Conservation (phyloP, 2,329 filamentous ascomycete genomes). For the Mycocentrospora acerina region DNA sequence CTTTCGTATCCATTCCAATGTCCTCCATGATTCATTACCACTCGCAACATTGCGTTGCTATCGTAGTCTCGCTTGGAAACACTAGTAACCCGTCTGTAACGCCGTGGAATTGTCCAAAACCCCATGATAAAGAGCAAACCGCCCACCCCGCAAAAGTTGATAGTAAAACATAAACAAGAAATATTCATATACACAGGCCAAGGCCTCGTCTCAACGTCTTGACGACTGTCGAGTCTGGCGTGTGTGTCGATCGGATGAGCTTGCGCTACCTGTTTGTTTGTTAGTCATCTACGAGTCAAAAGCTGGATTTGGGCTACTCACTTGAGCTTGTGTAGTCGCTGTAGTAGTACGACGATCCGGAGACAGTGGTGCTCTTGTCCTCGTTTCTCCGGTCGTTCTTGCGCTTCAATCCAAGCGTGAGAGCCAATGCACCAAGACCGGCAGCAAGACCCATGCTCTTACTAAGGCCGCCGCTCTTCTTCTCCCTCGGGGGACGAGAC, state of each 20-base stretch:
- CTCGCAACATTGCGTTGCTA: not conserved
- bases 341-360: constrained; percentile 43
- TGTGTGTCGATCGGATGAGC: constrained; percentile 46
- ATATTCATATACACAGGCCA: constrained; percentile 1
- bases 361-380: constrained; percentile 47
- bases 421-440: constrained; percentile 47
- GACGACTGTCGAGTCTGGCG: constrained; percentile 43
- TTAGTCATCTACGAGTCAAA: constrained; percentile 15
- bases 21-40: constrained; percentile 3
- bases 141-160: constrained; percentile 8
- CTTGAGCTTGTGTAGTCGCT: constrained; percentile 52
- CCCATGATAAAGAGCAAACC: constrained; percentile 15
- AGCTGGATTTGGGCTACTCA: constrained; percentile 35
- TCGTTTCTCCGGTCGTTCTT: constrained; percentile 43
- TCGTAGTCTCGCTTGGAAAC: too few relatives aligned
- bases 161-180: constrained; percentile 16
- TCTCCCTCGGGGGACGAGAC: constrained; percentile 33
- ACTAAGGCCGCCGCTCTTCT: constrained; percentile 35
- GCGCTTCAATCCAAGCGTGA: constrained; percentile 49
- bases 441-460: constrained; percentile 43
- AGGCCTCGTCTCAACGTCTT: constrained; percentile 18
- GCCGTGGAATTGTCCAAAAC: constrained; percentile 6
- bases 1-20: not conserved
- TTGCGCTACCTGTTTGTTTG: constrained; percentile 44
- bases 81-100: constrained; percentile 1